Evolutionary conservation across 2,329 filamentous ascomycete species (phyloP).

Genomic region (Escovopsis sp.): DNA sequence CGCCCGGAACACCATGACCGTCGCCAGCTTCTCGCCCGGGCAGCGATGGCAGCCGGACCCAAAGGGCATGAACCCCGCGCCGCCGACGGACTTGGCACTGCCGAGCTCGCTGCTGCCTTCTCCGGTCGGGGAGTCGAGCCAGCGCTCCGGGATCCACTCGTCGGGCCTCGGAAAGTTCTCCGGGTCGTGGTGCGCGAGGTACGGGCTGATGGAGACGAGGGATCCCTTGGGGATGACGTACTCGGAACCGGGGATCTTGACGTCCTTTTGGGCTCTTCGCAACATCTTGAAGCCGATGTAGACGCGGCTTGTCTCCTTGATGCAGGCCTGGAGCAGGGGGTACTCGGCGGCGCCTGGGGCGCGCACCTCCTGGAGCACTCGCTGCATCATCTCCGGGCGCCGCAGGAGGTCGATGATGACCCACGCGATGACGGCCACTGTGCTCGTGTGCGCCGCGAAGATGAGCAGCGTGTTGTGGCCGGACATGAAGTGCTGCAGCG

Average conservation of each 20-base stretch:
- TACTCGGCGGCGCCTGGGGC: slow-evolving; percentile 1
- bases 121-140: slow-evolving; percentile 4
- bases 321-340: slow-evolving; percentile 7
- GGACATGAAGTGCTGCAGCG: slow-evolving; percentile 4
- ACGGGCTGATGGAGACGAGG: slow-evolving; percentile 7
- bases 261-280: slow-evolving; percentile 1
- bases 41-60: slow-evolving; percentile 3
- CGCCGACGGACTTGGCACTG: neutral
- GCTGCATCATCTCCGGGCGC: slow-evolving; percentile 7
- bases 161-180: slow-evolving; percentile 5
- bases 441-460: slow-evolving; percentile 8
- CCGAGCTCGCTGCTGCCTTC: slow-evolving; percentile 3
- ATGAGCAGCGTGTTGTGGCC: slow-evolving; percentile 8
- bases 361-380: slow-evolving; percentile 7
- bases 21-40: slow-evolving; percentile 6
- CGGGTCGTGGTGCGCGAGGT: slow-evolving; percentile 7
- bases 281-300: slow-evolving; percentile 6
- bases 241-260: slow-evolving; percentile 1
- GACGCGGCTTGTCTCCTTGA: slow-evolving; percentile 9
- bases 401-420: slow-evolving; percentile 9
- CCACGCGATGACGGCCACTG: slow-evolving; percentile 7
- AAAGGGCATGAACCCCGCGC: slow-evolving; percentile 2
- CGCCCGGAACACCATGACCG: slow-evolving; percentile 3
- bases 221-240: slow-evolving; percentile 5
- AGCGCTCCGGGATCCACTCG: slow-evolving; percentile 8